Evolutionary conservation across 768 basidiomycete genomes (phyloP).

Genomic region (Mycena rosella): DNA sequence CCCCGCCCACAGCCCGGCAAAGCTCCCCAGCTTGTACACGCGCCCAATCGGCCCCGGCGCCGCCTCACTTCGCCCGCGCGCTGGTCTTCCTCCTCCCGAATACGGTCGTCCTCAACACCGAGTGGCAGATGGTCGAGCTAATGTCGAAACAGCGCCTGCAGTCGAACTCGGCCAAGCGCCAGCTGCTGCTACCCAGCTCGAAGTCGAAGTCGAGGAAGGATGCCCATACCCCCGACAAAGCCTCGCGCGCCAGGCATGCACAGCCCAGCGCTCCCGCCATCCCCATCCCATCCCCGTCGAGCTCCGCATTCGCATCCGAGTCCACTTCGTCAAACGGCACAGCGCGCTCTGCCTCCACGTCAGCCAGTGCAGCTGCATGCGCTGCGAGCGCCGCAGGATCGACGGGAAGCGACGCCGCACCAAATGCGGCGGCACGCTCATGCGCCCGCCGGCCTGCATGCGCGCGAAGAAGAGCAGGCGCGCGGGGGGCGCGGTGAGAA

Average conservation of each 20-base stretch:
- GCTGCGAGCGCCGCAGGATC: constrained; percentile 35
- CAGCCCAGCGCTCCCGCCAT: background rate
- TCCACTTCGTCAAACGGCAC: too few relatives aligned
- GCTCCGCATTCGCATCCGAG: too few relatives aligned
- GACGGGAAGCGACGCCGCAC: constrained; percentile 36
- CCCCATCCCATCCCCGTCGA: background rate
- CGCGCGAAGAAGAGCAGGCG: constrained; percentile 60
- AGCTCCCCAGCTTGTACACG: constrained; percentile 56
- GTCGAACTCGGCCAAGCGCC: too few relatives aligned
- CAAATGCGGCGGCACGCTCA: constrained; percentile 44
- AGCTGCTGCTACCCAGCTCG: too few relatives aligned
- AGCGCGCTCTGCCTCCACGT: background rate
- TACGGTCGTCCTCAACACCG: too few relatives aligned
- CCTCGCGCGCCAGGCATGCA: constrained; percentile 15
- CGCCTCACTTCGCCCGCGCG: background rate
- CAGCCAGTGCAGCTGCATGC: background rate
- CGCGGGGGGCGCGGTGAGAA: constrained; percentile 57
- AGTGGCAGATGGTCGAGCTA: too few relatives aligned
- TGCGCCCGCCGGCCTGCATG: constrained; percentile 49
- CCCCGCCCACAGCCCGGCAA: constrained; percentile 64
- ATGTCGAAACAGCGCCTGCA: too few relatives aligned
- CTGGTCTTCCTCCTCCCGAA: background rate
- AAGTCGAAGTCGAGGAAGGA: background rate
- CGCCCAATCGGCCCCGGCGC: constrained; percentile 24
- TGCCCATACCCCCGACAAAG: constrained; percentile 19